Conservation (phyloP, 768 basidiomycete species). For the Hericium rajendrae region DNA sequence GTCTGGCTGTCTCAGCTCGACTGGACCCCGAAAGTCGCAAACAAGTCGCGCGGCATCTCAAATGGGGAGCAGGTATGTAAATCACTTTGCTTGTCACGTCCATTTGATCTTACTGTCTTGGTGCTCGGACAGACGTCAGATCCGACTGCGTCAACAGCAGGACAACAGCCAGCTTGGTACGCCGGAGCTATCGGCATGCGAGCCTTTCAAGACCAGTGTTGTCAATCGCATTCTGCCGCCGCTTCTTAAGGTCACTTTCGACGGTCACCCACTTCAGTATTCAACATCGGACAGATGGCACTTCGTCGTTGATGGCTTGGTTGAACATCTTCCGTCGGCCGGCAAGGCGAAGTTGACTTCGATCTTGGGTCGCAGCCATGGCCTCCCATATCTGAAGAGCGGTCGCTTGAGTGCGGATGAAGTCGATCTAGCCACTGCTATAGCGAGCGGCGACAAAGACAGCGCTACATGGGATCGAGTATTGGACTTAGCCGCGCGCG, state of each 20-base stretch:
- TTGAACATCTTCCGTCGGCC: constrained; percentile 34
- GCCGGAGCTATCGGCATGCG: constrained; percentile 33
- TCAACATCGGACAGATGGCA: constrained; percentile 59
- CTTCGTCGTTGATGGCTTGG: constrained; percentile 28
- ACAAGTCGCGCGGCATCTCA: constrained; percentile 54
- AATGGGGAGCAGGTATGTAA: constrained; percentile 22
- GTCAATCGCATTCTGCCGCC: constrained; percentile 54
- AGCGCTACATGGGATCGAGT: constrained; percentile 27
- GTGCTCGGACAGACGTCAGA: not conserved
- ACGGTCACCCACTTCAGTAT: constrained; percentile 51
- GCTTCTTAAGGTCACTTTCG: constrained; percentile 53
- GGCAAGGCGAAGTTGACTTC: constrained; percentile 32
- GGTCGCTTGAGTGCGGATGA: constrained; percentile 35
- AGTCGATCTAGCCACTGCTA: constrained; percentile 31
- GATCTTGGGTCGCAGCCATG: constrained; percentile 39
- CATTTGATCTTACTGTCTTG: not conserved
- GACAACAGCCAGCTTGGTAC: constrained; percentile 44
- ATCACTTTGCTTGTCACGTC: not conserved
- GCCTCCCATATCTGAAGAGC: constrained; percentile 32
- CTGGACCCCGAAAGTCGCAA: constrained; percentile 83
- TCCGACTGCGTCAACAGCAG: not conserved
- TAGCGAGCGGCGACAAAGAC: constrained; percentile 36
- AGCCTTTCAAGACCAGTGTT: constrained; percentile 31
- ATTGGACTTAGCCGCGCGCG: constrained; percentile 29
- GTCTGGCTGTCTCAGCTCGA: constrained; percentile 88